phyloP scores from a whole-genome alignment of 495 filamentous ascomycete species.

The Trichoderma asperelloides region DNA sequence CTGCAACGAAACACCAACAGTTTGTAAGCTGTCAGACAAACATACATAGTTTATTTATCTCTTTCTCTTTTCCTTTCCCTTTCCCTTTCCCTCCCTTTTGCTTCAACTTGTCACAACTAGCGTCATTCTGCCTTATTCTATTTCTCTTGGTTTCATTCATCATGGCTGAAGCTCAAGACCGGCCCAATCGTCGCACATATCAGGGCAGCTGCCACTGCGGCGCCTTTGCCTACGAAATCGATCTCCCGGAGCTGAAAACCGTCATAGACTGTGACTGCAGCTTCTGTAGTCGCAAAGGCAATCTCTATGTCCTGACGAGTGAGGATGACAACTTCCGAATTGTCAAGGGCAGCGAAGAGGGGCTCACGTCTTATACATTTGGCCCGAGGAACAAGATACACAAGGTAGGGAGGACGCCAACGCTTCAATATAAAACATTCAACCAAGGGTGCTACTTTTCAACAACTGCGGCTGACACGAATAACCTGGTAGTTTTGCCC shows the following conservation, averaged over 20 bases:
- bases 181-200: conserved; percentile 25
- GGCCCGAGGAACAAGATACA: conserved; percentile 21
- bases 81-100: too few relatives aligned
- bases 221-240: conserved; percentile 37
- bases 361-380: conserved; percentile 29
- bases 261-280: conserved; percentile 42
- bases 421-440: too few relatives aligned
- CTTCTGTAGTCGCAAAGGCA: conserved; percentile 38
- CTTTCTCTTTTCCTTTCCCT: too few relatives aligned
- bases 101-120: too few relatives aligned
- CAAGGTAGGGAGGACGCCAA: conserved; percentile 18
- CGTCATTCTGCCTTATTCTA: neutral
- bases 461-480: too few relatives aligned
- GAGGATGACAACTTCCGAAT: conserved; percentile 21
- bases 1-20: too few relatives aligned
- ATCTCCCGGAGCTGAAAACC: conserved; percentile 32
- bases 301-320: conserved; percentile 27
- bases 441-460: too few relatives aligned
- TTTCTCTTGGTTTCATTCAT: neutral
- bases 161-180: neutral
- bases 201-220: conserved; percentile 50
- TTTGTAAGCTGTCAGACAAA: neutral
- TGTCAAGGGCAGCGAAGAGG: conserved; percentile 29
- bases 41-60: too few relatives aligned
- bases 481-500: conserved; percentile 29